phyloP scores from a whole-genome alignment of 2,329 filamentous ascomycete species.

The Cryphonectria naterciae region DNA sequence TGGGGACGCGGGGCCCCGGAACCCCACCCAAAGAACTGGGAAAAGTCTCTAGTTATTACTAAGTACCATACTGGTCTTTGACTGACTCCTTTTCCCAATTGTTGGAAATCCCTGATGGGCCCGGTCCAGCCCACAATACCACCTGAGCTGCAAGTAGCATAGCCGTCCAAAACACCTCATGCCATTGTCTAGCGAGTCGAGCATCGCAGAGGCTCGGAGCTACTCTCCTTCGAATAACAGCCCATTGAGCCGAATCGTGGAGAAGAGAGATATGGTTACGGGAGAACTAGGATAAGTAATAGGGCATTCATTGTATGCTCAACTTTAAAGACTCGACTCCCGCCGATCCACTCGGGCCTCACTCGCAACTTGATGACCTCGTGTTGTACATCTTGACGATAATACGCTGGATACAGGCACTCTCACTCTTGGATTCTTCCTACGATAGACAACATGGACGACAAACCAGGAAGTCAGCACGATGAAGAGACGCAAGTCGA shows the following conservation, averaged over 20 bases:
- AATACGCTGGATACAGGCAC: background rate
- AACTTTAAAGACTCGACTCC: background rate
- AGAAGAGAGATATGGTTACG: background rate
- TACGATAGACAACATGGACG: constrained; percentile 2
- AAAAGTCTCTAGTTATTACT: background rate
- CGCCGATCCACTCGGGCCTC: background rate
- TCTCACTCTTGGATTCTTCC: background rate
- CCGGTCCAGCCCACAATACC: background rate
- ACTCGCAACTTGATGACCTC: background rate
- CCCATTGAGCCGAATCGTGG: background rate
- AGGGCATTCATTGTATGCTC: background rate
- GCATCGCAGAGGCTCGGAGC: background rate
- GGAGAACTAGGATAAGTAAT: background rate
- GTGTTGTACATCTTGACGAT: background rate
- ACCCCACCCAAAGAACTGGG: background rate
- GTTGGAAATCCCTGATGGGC: background rate
- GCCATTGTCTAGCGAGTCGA: background rate
- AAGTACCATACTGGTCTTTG: background rate
- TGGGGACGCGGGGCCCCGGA: constrained; percentile 23
- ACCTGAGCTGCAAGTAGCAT: background rate
- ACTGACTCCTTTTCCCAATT: background rate
- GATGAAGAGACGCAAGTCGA: constrained; percentile 17
- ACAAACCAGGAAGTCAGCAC: constrained; percentile 15
- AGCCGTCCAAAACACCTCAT: background rate
- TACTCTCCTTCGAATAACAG: background rate